Evolutionary conservation across 2,329 filamentous ascomycete genomes (phyloP), one percentile per base, ranked within the genome.

Genomic region (Colletotrichum camelliae): DNA sequence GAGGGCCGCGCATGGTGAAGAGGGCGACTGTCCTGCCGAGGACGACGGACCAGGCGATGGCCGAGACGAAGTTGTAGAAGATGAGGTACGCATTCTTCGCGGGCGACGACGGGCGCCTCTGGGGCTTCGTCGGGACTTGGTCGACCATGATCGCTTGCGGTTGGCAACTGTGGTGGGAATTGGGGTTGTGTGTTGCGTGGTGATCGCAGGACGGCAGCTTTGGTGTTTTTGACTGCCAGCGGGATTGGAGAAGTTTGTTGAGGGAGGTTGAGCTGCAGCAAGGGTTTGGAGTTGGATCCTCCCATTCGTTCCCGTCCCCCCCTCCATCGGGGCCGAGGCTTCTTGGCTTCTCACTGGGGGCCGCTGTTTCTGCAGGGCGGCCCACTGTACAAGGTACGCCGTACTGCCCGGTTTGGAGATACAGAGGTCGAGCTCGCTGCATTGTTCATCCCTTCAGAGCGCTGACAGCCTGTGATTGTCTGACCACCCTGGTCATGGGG

Each of bases 51-150:
- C 97, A 99, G 69, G 96, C 91, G 27, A 92, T 83, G 76, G 95
- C 91, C 69, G 93, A 97, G 78, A 93, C 82, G 80, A 92, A 89
- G 86, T 98, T 98, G 91, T 98, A 99, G 80, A 93, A 87, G 81
- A 96, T 89, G 70, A 98, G 92, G 87, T 98, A 98, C 82, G 86
- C 87, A 72, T 87, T 89, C 83, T 91, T 93, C 77, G 88, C 80
- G 76, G 86, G 86, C 69, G 86, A 87, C 39, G 86, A 78, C 62
- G 82, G 80, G 76, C 62, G 61, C 13, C 74, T 62, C 58, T 31
- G 77, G 61, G 77, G 75, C 77, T 77, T 75, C 12, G 70, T 75
- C 67, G 76, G 76, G 39, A 69, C 72, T 61, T 74, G 60, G 76
- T 78, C 77, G 43, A 76, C 76, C 77, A 78, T 78, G 31, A 33